Evolutionary conservation across 2,329 filamentous ascomycete genomes (phyloP), one percentile per base, ranked within the genome.

Genomic region (Neonectria coccinea): DNA sequence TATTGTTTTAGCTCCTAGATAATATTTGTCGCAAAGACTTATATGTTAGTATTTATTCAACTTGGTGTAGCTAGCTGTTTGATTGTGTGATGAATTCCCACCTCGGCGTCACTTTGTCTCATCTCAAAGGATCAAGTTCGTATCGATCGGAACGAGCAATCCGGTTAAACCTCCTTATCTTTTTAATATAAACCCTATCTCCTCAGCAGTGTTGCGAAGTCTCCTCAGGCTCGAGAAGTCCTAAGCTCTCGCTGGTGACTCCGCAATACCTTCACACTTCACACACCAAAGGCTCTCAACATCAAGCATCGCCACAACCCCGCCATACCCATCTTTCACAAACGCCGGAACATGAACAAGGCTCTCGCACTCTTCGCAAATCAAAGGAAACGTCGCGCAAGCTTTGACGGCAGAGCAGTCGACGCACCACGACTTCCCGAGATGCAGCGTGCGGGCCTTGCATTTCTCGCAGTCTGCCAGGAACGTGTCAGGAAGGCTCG

Each of bases 211-310:
- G 2, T 10, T 29, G 27, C 27, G 7, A 29, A 29, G 8, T 29
- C 7, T 29, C 27, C 1, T 10, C 7, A 29, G 29, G 9, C 7
- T 29, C 29, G 9, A 10, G 29, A 29, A 29, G 29, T 1, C 29
- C 9, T 29, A 29, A 29, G 8, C 7, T 59, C 67, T 56, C 47
- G 33, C n/a, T 25, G 29, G 68, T 0, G 62, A 71, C 0, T 68
- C 70, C 1, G 65, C 71, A 2, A 27, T 10, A 0, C 65, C 67
- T 0, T 9, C 39, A 20, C 71, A 73, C 2, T 18, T 31, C 10
- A 57, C 42, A n/a, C 71, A 73, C 71, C 71, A 73, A 9, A 73
- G 18, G 2, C 16, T 66, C n/a, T 36, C 50, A 9, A 71, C 61
- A 22, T 61, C 47, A 0, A 69, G 42, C 67, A 73, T 59, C 9